Conservation (phyloP, 73 alveolate genomes). For the Tetrahymena thermophila region DNA sequence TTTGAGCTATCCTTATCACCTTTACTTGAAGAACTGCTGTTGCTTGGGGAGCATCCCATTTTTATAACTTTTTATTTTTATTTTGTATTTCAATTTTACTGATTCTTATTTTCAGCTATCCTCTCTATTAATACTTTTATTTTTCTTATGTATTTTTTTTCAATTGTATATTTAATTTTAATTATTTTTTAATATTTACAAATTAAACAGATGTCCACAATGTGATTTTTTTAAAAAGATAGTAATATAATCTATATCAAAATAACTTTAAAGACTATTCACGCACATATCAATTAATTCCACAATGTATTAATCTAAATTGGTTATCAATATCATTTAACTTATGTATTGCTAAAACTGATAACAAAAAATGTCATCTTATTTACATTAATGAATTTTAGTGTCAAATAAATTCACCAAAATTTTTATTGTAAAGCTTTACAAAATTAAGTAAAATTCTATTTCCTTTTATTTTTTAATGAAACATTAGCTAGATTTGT, state of each 20-base stretch:
- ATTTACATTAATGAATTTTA: too few relatives aligned
- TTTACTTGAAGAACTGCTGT: not conserved
- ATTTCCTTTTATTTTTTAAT: too few relatives aligned
- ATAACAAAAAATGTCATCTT: not conserved
- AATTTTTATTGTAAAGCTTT: too few relatives aligned
- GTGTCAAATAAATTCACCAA: too few relatives aligned
- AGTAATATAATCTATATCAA: not conserved
- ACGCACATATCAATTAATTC: not conserved
- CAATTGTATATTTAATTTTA: too few relatives aligned
- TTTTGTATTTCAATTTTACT: not conserved
- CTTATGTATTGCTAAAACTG: not conserved
- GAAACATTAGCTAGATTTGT: too few relatives aligned
- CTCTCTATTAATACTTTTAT: not conserved
- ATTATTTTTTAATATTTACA: too few relatives aligned
- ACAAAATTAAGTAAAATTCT: too few relatives aligned
- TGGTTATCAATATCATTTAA: too few relatives aligned
- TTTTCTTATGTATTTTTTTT: not conserved
- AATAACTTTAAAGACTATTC: not conserved
- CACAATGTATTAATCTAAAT: not conserved
- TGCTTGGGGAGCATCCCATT: conserved; percentile 1
- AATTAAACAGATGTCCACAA: not conserved
- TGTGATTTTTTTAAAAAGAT: not conserved
- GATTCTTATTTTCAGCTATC: not conserved
- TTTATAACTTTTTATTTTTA: not conserved
- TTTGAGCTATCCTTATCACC: not conserved